Evolutionary conservation across 768 basidiomycete species (phyloP), one percentile per base, ranked within the genome.

Genomic region (Rhizopogon rudus): DNA sequence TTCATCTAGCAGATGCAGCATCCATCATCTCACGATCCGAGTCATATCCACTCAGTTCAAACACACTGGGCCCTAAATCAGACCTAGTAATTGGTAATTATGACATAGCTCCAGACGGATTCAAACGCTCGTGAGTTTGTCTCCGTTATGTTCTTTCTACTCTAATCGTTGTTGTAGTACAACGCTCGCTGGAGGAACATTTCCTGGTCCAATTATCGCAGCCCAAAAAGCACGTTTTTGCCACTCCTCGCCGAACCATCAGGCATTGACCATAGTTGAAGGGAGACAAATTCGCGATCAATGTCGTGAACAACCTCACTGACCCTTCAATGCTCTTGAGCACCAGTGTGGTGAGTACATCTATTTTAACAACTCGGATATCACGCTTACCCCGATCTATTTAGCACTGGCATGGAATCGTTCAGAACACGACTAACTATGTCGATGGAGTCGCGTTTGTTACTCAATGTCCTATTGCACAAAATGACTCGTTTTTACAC

Each of bases 401-500:
- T 25, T 25, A 83, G 81, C 81, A 83, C 59, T 83, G 80, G 81
- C 81, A 82, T 57, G 80, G 81, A 12, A 56, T 83, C 35, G 71
- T 73, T 55, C 81, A 82, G 57, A 64, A 71, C 2, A 62, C 66
- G 1, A 73, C 75, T 29, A 77, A 73, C 57, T 75, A 68, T 61
- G 75, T 65, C 0, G 81, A 83, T 54, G 81, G 81, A 3, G 60
- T 68, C 7, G 67, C 71, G 5, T 72, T 68, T 49, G 66, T 77
- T 37, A 65, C 73, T 12, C 68, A 71, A 44, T 72, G 71, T 40
- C 71, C 71, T 2, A 65, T 68, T 44, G 16, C 50, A 12, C 61
- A 61, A 17, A 64, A 66, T 37, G 9, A 40, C 42, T 61, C 63
- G n/a, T 69, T 65, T 56, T 58, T 61, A 10, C 54, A 70, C 51